These are phyloP conservation scores for Cystobasidiaceae sp. DNA, from an alignment of 1,284 basidiomycete species.

Conservation along the genomic window DNA sequence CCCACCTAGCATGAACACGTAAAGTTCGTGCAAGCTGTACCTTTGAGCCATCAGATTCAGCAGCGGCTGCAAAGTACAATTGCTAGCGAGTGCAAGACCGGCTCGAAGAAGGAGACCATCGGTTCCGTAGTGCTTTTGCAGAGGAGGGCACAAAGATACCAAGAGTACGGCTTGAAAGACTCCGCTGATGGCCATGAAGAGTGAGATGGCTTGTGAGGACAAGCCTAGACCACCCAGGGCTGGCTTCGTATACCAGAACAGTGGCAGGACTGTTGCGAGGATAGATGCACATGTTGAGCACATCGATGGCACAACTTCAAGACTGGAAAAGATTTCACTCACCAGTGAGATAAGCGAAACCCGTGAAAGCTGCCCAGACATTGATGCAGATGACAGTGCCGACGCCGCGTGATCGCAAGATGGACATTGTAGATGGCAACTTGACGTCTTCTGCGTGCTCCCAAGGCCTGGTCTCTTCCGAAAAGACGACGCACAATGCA, in stretches of 20 bases:
- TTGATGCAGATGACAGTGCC: not conserved
- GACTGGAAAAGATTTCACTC: too few species aligned
- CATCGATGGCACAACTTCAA: too few species aligned
- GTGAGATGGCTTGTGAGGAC: not conserved
- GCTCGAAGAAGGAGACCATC: not conserved
- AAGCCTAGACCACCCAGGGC: slow-evolving; percentile 1
- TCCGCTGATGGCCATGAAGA: not conserved
- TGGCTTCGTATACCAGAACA: slow-evolving; percentile 4
- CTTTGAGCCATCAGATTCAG: not conserved
- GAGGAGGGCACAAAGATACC: not conserved
- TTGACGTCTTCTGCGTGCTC: not conserved
- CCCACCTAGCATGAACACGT: not conserved
- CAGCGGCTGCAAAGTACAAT: not conserved
- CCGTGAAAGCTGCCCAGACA: not conserved
- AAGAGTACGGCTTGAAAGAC: not conserved
- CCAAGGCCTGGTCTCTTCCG: not conserved
- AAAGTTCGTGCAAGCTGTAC: not conserved
- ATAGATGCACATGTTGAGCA: too few species aligned
- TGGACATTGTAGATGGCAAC: not conserved
- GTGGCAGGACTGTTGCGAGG: not conserved
- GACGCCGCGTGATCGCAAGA: not conserved
- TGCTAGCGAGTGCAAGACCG: not conserved
- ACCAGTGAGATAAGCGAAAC: not conserved
- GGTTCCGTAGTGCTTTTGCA: not conserved
- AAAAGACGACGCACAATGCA: not conserved